phyloP scores from a whole-genome alignment of 2,329 filamentous ascomycete species.

The Fusarium newnesense region DNA sequence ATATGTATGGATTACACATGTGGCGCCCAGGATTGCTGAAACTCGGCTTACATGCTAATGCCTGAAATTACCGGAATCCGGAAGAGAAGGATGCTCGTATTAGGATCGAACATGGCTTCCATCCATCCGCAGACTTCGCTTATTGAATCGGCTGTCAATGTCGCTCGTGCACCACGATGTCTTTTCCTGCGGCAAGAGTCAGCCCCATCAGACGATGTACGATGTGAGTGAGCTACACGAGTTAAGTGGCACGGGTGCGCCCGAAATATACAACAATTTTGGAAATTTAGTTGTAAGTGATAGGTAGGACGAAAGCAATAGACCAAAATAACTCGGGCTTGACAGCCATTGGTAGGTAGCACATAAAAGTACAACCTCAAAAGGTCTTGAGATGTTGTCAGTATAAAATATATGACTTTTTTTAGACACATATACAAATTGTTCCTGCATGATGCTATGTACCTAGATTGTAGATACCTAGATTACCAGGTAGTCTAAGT shows the following conservation, averaged over 20 bases:
- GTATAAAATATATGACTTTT: neutral
- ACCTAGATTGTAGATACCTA: neutral
- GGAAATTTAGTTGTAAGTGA: constrained; percentile 16
- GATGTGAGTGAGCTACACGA: constrained; percentile 22
- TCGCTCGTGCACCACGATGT: constrained; percentile 23
- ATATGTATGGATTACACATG: constrained; percentile 33
- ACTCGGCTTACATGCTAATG: constrained; percentile 22
- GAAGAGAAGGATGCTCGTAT: constrained; percentile 19
- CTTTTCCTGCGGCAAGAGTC: constrained; percentile 33
- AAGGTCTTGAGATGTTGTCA: neutral
- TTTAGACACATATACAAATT: neutral
- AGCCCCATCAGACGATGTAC: constrained; percentile 33
- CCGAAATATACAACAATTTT: constrained; percentile 1
- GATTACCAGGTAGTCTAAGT: neutral
- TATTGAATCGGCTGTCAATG: constrained; percentile 34
- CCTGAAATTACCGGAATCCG: constrained; percentile 27
- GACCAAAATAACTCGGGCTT: constrained; percentile 25
- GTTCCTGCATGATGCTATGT: neutral
- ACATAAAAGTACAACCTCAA: neutral
- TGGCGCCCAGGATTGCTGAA: constrained; percentile 29
- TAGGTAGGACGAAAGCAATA: constrained; percentile 17
- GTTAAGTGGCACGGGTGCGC: constrained; percentile 19
- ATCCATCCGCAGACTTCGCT: constrained; percentile 36
- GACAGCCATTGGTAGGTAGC: neutral
- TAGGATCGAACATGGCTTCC: constrained; percentile 17